Percentiles rank a stretch among this genome's conserved stretches.
phyloP scores from a whole-genome alignment of 352 stramenopile species.

The Phytopythium mirpurense region DNA sequence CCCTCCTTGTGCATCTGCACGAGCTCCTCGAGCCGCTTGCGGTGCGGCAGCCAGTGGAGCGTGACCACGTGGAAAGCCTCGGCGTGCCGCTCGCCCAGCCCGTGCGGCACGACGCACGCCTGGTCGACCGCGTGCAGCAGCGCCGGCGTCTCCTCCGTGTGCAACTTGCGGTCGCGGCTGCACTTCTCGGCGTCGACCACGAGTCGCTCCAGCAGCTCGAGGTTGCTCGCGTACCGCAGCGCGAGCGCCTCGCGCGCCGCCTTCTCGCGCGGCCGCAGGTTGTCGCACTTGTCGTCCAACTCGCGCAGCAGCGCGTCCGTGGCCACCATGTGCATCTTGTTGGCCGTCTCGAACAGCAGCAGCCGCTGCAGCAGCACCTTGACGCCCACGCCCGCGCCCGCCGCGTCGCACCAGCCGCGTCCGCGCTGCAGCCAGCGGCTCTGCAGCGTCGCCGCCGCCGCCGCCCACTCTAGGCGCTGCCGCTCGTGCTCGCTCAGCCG shows the following conservation, averaged over 20 bases:
- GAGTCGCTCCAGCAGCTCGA: slow-evolving; percentile 42
- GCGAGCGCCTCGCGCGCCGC: slow-evolving; percentile 35
- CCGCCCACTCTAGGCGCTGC: slow-evolving; percentile 50
- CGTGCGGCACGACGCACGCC: slow-evolving; percentile 46
- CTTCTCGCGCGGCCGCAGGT: slow-evolving; percentile 37
- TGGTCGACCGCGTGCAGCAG: slow-evolving; percentile 63
- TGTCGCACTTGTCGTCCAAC: slow-evolving; percentile 57
- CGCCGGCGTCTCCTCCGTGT: slow-evolving; percentile 55
- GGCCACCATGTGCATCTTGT: slow-evolving; percentile 79
- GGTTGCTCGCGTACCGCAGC: slow-evolving; percentile 32
- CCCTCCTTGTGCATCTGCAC: slow-evolving; percentile 74
- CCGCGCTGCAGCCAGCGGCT: slow-evolving; percentile 64
- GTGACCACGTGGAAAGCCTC: slow-evolving; percentile 66
- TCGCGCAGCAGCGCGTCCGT: slow-evolving; percentile 52
- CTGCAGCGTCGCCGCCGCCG: slow-evolving; percentile 48
- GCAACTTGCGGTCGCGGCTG: slow-evolving; percentile 74
- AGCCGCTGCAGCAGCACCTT: slow-evolving; percentile 52
- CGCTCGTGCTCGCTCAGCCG: slow-evolving; percentile 39
- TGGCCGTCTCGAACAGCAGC: slow-evolving; percentile 51
- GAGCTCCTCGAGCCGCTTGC: slow-evolving; percentile 47
- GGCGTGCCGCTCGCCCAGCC: slow-evolving; percentile 31
- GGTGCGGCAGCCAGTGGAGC: slow-evolving; percentile 51
- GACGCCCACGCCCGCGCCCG: slow-evolving; percentile 51
- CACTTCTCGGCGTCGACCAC: slow-evolving; percentile 50
- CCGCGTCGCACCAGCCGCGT: slow-evolving; percentile 58